Evolutionary conservation across 2,329 filamentous ascomycete genomes (phyloP), one percentile per base, ranked within the genome.

Genomic region (Nemania sp.): DNA sequence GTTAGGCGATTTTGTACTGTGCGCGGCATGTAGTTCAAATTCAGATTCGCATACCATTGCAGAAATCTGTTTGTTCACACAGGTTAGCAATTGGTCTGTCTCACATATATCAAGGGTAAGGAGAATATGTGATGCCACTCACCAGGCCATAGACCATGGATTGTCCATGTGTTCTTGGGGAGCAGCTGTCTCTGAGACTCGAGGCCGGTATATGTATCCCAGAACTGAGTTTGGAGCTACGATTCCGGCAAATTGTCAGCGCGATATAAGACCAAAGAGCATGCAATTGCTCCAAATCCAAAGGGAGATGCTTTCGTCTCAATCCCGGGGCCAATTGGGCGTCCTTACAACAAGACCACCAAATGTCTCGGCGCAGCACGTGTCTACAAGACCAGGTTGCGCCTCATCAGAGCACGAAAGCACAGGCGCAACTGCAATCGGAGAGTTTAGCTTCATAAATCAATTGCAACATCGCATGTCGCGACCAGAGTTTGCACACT

Each of bases 311-410:
- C n/a, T n/a, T n/a, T n/a, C n/a, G n/a, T n/a, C n/a, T n/a, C n/a
- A n/a, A n/a, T 36, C 6, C 33, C 14, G 14, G 5, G 36, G 19
- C 17, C 14, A 39, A n/a, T 24, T 5, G 28, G 45, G 23, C 11
- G 8, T 28, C 4, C 70, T 56, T 61, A 75, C 71, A 26, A 87
- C 64, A 5, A 88, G 74, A 3, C 84, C 84, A 23, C 84, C 84
- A 61, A 74, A 86, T 0, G 84, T 87, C 72, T 88, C 84, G 14
- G 76, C 76, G 62, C 84, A 88, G 75, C 84, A 88, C 1, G 79
- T 79, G 64, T 88, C 83, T 28, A 81, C 79, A 48, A 73, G 66
- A 28, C 62, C 69, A 1, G 73, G 74, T 20, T 70, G 68, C 5
- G 77, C 79, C 1, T 69, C 65, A 17, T 69, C 61, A 1, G 78